These are phyloP conservation scores for Amylocystis lapponica DNA, from an alignment of 768 basidiomycete genomes.

Conservation along the genomic window DNA sequence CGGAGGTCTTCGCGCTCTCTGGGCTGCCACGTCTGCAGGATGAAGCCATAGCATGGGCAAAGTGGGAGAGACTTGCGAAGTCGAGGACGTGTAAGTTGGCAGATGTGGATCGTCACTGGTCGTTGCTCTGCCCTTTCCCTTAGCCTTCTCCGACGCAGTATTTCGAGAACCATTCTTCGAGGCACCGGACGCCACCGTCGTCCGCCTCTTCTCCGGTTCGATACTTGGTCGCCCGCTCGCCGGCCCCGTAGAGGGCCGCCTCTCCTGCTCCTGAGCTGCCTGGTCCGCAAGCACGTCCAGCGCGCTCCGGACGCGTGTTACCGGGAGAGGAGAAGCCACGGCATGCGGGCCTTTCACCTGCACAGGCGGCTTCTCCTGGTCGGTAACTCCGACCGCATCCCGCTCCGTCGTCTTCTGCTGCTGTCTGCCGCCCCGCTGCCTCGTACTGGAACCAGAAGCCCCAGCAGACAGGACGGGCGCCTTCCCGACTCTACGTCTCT, in stretches of 20 bases:
- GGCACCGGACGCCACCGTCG: neutral
- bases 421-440: neutral
- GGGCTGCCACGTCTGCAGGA: no score
- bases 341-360: neutral
- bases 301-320: conserved; percentile 39
- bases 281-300: conserved; percentile 74
- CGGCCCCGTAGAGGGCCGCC: conserved; percentile 14
- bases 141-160: neutral
- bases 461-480: neutral
- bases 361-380: neutral
- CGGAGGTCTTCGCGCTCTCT: no score
- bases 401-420: neutral
- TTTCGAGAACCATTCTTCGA: neutral
- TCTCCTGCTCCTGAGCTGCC: conserved; percentile 38
- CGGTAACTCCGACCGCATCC: neutral
- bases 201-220: neutral
- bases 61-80: no score
- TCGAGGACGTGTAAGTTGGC: no score
- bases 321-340: neutral
- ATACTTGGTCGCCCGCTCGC: neutral
- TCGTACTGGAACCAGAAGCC: neutral
- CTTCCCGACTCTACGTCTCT: conserved; percentile 27
- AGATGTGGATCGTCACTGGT: no score
- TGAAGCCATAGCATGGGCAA: no score
- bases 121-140: neutral